Conservation (phyloP, 331 rosid genomes). For the Telfairia occidentalis region DNA sequence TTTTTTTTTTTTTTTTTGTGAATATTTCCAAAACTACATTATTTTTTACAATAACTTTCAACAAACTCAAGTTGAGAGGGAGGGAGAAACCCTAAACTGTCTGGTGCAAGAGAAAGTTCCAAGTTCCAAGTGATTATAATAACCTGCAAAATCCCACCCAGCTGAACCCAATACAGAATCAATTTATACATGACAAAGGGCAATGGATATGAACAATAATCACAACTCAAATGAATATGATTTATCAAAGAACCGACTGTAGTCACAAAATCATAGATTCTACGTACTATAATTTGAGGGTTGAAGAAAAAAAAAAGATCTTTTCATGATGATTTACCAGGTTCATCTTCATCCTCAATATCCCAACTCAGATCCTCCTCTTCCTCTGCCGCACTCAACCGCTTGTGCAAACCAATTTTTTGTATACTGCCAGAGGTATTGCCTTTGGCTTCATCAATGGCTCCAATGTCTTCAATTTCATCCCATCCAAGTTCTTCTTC, state of each 20-base stretch:
- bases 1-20: too few species aligned
- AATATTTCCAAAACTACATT: too few species aligned
- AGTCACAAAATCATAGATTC: background rate
- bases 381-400: conserved; percentile 37
- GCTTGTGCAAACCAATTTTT: conserved; percentile 43
- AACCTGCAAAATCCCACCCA: background rate
- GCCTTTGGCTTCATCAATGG: conserved; percentile 45
- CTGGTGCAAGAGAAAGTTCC: too few species aligned
- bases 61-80: too few species aligned
- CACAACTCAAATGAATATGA: conserved; percentile 1
- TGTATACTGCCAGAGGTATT: conserved; percentile 25
- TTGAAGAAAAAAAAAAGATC: background rate
- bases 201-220: conserved; percentile 6
- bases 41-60: too few species aligned
- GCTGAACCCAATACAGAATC: background rate
- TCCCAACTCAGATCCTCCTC: conserved; percentile 94
- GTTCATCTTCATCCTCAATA: conserved; percentile 45
- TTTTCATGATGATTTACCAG: conserved; percentile 34
- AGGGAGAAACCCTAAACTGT: background rate
- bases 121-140: background rate
- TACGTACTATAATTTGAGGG: background rate
- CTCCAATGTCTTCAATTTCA: conserved; percentile 67
- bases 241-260: background rate
- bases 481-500: conserved; percentile 92
- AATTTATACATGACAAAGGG: background rate